phyloP scores from a whole-genome alignment of 2,329 filamentous ascomycete species.

The Xylariaceae sp. region DNA sequence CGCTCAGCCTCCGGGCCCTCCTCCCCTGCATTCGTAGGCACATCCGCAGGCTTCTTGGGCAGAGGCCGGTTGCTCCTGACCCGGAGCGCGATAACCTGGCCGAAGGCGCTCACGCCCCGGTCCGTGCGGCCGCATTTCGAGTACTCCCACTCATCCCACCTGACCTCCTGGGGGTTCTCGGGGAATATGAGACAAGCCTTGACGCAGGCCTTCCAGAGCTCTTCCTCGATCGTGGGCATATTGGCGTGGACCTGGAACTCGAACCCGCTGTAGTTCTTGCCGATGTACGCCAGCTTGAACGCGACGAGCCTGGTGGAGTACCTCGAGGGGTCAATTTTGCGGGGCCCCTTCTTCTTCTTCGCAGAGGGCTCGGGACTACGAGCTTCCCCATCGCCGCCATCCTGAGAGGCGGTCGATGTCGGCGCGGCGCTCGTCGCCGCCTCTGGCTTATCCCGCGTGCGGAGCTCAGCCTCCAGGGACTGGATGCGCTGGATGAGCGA shows the following conservation, averaged over 20 bases:
- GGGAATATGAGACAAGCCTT: conserved; percentile 83
- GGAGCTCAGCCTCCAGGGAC: conserved; percentile 63
- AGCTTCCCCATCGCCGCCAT: background rate
- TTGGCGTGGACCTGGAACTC: conserved; percentile 78
- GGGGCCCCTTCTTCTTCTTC: conserved; percentile 44
- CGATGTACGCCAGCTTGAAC: conserved; percentile 91
- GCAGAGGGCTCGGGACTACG: conserved; percentile 24
- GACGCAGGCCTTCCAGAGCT: conserved; percentile 87
- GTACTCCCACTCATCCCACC: conserved; percentile 86
- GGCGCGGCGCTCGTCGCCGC: background rate
- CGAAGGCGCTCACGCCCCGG: conserved; percentile 91
- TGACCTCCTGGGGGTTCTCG: conserved; percentile 62
- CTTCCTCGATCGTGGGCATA: conserved; percentile 85
- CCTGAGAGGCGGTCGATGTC: background rate
- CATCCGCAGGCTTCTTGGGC: conserved; percentile 36
- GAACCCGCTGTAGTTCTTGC: conserved; percentile 88
- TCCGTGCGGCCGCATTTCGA: conserved; percentile 96
- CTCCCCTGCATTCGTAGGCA: conserved; percentile 15
- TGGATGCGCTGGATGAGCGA: conserved; percentile 70
- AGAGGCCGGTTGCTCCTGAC: conserved; percentile 79
- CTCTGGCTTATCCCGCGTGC: conserved; percentile 6
- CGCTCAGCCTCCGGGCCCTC: conserved; percentile 15
- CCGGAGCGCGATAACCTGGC: conserved; percentile 84
- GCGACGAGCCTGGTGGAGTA: conserved; percentile 86
- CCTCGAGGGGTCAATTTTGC: conserved; percentile 73